Evolutionary conservation across 2,329 filamentous ascomycete genomes (phyloP), one percentile per base, ranked within the genome.

Genomic region (Scytalidium lignicola): DNA sequence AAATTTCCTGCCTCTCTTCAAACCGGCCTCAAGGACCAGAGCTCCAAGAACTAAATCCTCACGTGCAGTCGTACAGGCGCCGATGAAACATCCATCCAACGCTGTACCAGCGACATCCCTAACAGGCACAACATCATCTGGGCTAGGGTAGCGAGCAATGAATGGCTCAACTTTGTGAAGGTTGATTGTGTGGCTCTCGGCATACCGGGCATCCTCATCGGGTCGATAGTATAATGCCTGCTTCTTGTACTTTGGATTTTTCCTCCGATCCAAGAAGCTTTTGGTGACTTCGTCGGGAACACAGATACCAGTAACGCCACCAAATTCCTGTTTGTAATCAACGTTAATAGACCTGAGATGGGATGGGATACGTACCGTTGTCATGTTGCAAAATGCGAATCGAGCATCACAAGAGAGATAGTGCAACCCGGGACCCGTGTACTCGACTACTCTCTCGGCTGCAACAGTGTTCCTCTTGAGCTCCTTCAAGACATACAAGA

Each of bases 341-440:
- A n/a, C n/a, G 26, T 49, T 21, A 42, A 37, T 15, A 48, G 21
- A 28, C n/a, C n/a, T n/a, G n/a, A n/a, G n/a, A n/a, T n/a, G n/a
- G n/a, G n/a, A n/a, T n/a, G n/a, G 10, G 32, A 37, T 17, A 47
- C 52, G 40, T 20, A 52, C 58, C 18, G 72, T 71, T 0, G 65
- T 70, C 72, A 75, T 75, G 49, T 75, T 75, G 18, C 64, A 61
- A 45, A 75, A 72, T 1, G 72, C 71, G 56, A 74, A 75, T 2
- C 73, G 60, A 0, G 70, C 71, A 59, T 75, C 72, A 13, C 58
- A 63, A 0, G 65, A 68, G 2, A 75, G 58, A 47, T 68, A 58
- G 22, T 63, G 51, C 1, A 68, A 52, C 1, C 73, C 71, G 0
- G 70, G 65, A 0, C 73, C 73, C 3, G 60, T 65, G 47, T 71